Conservation (phyloP, 1,284 basidiomycete species). For the Psilocybe mexicana region DNA sequence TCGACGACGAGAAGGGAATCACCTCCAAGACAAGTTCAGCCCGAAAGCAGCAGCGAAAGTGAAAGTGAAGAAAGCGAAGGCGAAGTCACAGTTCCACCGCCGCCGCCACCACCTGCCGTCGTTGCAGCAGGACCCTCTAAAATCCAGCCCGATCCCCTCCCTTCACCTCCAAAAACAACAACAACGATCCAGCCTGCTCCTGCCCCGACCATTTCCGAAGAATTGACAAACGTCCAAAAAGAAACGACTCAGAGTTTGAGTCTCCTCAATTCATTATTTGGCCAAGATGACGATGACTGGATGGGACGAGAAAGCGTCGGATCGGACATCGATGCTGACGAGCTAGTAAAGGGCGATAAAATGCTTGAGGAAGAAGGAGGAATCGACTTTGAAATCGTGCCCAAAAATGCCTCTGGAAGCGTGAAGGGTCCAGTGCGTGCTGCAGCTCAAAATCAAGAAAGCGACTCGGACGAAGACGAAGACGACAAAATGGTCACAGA, state of each 20-base stretch:
- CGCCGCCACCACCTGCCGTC: neutral
- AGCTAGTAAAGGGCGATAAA: conserved; percentile 31
- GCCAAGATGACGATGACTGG: conserved; percentile 49
- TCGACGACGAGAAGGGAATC: conserved; percentile 10
- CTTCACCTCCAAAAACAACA: neutral
- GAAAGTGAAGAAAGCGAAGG: conserved; percentile 14
- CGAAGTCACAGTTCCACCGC: neutral
- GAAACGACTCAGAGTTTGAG: conserved; percentile 51
- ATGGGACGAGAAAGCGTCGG: conserved; percentile 53
- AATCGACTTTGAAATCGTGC: conserved; percentile 42
- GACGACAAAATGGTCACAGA: conserved; percentile 14
- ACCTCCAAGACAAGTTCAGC: neutral
- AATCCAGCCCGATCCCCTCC: neutral
- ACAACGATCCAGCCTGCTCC: neutral
- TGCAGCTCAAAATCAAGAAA: conserved; percentile 21
- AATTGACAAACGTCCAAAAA: conserved; percentile 35
- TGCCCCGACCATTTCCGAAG: conserved; percentile 5
- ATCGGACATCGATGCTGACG: conserved; percentile 51
- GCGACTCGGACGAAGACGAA: conserved; percentile 17
- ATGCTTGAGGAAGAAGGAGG: conserved; percentile 20
- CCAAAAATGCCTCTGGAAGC: conserved; percentile 22
- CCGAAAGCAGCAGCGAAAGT: neutral
- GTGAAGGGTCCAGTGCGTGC: conserved; percentile 10
- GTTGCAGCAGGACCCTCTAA: conserved; percentile 10
- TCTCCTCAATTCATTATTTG: conserved; percentile 56